These are phyloP conservation scores for Puccinia triticina DNA, from an alignment of 1,284 basidiomycete genomes.

Conservation along the genomic window DNA sequence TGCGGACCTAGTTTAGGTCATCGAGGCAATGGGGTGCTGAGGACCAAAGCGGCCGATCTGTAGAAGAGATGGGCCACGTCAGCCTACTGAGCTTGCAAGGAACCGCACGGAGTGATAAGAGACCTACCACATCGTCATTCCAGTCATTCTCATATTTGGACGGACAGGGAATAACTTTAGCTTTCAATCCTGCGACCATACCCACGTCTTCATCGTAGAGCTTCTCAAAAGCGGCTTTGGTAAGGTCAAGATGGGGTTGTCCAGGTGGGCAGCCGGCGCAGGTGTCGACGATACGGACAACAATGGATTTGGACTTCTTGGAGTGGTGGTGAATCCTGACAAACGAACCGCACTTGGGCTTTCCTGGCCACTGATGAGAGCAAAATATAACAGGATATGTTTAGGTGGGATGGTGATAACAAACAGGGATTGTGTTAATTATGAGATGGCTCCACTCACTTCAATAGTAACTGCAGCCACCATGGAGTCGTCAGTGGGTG, in stretches of 20 bases:
- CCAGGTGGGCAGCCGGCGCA: conserved; percentile 30
- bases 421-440: background rate
- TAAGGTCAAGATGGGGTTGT: conserved; percentile 30
- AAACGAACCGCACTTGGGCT: conserved; percentile 37
- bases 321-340: conserved; percentile 20
- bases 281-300: conserved; percentile 36
- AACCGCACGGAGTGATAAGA: background rate
- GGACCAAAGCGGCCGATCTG: conserved; percentile 6
- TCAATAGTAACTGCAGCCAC: conserved; percentile 39
- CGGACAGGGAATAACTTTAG: conserved; percentile 30
- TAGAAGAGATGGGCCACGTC: background rate
- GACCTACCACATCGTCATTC: conserved; percentile 17
- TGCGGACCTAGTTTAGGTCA: background rate
- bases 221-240: conserved; percentile 26
- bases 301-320: conserved; percentile 33
- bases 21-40: background rate
- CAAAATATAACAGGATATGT: too few species aligned
- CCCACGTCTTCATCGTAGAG: conserved; percentile 42
- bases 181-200: conserved; percentile 23
- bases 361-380: conserved; percentile 35
- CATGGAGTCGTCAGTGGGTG: conserved; percentile 43
- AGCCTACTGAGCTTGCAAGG: background rate
- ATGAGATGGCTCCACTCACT: background rate
- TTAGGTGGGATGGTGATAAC: too few species aligned
- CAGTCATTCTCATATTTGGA: background rate